A percentile compares a stretch with the other conserved stretches of the same genome.
phyloP scores from a whole-genome alignment of 2,329 filamentous ascomycete genomes.

The Metarhizium sp. region DNA sequence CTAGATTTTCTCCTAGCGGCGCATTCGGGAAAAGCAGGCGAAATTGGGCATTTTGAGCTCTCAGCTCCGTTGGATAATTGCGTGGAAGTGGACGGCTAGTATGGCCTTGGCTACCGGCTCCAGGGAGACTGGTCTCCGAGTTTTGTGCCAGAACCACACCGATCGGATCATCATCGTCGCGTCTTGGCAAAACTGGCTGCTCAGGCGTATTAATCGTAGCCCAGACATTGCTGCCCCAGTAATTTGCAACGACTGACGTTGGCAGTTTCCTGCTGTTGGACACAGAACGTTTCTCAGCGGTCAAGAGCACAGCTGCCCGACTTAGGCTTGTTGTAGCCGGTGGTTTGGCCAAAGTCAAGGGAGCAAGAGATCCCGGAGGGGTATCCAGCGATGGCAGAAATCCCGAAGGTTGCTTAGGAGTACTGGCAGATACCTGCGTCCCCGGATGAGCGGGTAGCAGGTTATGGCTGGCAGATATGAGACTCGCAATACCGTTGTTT shows the following conservation, averaged over 20 bases:
- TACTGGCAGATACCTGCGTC: conserved; percentile 19
- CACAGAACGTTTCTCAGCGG: conserved; percentile 62
- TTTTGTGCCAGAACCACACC: conserved; percentile 28
- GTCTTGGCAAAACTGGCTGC: conserved; percentile 21
- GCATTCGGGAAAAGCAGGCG: conserved; percentile 81
- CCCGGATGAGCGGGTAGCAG: conserved; percentile 54
- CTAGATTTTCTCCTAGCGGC: conserved; percentile 66
- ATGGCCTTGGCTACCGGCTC: conserved; percentile 15
- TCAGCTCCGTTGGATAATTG: conserved; percentile 74
- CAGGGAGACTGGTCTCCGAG: conserved; percentile 17
- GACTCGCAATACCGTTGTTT: conserved; percentile 65
- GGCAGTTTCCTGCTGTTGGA: conserved; percentile 66
- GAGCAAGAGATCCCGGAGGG: conserved; percentile 59
- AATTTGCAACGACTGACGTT: conserved; percentile 80
- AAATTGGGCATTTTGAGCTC: conserved; percentile 87
- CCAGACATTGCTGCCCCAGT: conserved; percentile 89
- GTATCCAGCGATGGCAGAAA: conserved; percentile 33
- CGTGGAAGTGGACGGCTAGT: conserved; percentile 51
- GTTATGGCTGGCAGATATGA: conserved; percentile 78
- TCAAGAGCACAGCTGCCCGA: conserved; percentile 72
- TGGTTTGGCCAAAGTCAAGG: conserved; percentile 71
- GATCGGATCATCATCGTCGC: conserved; percentile 30
- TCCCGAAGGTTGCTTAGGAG: conserved; percentile 18
- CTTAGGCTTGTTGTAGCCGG: conserved; percentile 80
- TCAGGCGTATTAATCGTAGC: conserved; percentile 18